Evolutionary conservation across 2,329 filamentous ascomycete species (phyloP), one percentile per base, ranked within the genome.

Genomic region (Didymella segeticola): DNA sequence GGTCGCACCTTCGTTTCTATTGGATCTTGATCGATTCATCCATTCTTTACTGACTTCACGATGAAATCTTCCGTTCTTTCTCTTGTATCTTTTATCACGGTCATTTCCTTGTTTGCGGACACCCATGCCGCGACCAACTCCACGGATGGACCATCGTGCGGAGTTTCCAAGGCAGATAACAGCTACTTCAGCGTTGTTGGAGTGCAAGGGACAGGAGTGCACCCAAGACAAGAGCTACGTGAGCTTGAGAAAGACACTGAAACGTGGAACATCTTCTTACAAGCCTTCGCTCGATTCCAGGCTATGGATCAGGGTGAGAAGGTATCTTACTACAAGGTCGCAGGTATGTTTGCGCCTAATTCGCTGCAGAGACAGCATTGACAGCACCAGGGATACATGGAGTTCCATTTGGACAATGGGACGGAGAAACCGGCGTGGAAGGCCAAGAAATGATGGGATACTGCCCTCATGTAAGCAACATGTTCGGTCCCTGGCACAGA

Each of bases 101-200:
- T 59, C 53, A 48, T 69, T 39, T 66, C 63, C 36, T 57, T 70
- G 23, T 23, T 64, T 8, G 37, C 43, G 25, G 25, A 26, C 12
- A 43, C 60, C 29, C 58, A 62, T 33, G 64, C 62, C 47, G 62
- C 52, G 9, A 47, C 47, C 37, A 62, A 57, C 34, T 54, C 57
- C 29, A 58, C 58, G 15, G 52, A 60, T 53, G 63, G 63, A 12
- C 42, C 56, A n/a, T 67, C 62, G 43, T 71, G 68, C 23, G 45
- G 61, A 33, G 54, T 56, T 30, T 25, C 51, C 2, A 61, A 59
- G 34, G 54, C 59, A 27, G 60, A 69, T 43, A 60, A 68, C 22
- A 62, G 60, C 46, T 69, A 60, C 58, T 70, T 68, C 57, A 69
- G 66, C n/a, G 66, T 72, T 48, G 65, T 70, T 51, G 67, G 69